Percentiles rank a stretch among this genome's conserved stretches.
Evolutionary conservation across 768 basidiomycete species (phyloP).

Genomic region (Serendipita indica): DNA sequence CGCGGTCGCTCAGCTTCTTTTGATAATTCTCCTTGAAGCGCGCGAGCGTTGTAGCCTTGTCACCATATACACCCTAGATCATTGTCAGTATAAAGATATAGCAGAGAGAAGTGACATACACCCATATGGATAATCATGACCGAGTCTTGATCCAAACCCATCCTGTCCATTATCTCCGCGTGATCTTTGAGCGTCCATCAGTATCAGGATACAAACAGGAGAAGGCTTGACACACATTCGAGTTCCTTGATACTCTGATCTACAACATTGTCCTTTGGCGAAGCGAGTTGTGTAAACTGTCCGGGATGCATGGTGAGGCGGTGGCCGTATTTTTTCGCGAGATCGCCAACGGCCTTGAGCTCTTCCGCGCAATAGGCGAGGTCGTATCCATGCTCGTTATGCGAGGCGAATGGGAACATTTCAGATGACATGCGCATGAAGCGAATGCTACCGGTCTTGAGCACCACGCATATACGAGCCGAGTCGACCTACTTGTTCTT

Average conservation of each 20-base stretch:
- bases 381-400: slow-evolving; percentile 63
- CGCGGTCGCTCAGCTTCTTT: slow-evolving; percentile 40
- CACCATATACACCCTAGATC: slow-evolving; percentile 72
- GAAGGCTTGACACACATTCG: slow-evolving; percentile 26
- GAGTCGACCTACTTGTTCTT: slow-evolving; percentile 39
- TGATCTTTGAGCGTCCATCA: slow-evolving; percentile 34
- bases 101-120: background rate
- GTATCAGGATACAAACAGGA: background rate
- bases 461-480: background rate
- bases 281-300: slow-evolving; percentile 71
- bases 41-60: slow-evolving; percentile 54
- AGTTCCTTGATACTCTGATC: slow-evolving; percentile 66
- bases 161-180: slow-evolving; percentile 69
- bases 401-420: slow-evolving; percentile 87
- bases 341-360: slow-evolving; percentile 41
- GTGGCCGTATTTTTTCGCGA: slow-evolving; percentile 58
- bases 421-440: slow-evolving; percentile 83
- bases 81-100: slow-evolving; percentile 18
- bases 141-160: slow-evolving; percentile 69
- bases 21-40: slow-evolving; percentile 60
- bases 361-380: slow-evolving; percentile 55
- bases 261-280: slow-evolving; percentile 60
- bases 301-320: slow-evolving; percentile 80
- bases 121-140: slow-evolving; percentile 77
- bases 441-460: slow-evolving; percentile 40